Evolutionary conservation across 495 filamentous ascomycete species (phyloP).

Genomic region (Trichocladium antarcticum): DNA sequence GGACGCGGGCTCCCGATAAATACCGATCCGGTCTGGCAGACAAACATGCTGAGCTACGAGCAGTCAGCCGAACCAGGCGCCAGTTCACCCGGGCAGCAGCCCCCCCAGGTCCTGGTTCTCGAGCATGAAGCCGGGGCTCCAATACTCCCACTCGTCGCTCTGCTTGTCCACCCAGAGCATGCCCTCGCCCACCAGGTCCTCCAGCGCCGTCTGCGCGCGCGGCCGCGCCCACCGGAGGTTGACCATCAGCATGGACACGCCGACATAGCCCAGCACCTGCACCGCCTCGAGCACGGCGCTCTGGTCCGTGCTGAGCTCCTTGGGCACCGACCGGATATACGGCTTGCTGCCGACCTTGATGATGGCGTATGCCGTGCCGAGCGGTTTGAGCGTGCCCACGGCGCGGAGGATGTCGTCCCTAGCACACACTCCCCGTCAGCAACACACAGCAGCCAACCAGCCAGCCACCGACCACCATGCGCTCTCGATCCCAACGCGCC

Average conservation of each 20-base stretch:
- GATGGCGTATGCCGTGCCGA: conserved; percentile 79
- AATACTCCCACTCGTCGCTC: conserved; percentile 82
- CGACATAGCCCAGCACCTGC: conserved; percentile 76
- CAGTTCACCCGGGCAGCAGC: conserved; percentile 2
- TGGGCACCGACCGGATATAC: conserved; percentile 87
- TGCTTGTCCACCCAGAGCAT: conserved; percentile 93
- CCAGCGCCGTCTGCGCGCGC: conserved; percentile 75
- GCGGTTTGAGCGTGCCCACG: conserved; percentile 73
- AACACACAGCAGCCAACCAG: neutral
- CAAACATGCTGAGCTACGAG: too few species aligned
- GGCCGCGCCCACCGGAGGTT: conserved; percentile 81
- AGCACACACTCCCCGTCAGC: neutral
- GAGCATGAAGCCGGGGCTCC: conserved; percentile 65
- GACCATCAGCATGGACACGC: conserved; percentile 79
- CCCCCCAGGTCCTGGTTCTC: conserved; percentile 16
- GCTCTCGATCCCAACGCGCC: too few species aligned
- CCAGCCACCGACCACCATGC: too few species aligned
- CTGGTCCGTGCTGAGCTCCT: conserved; percentile 94
- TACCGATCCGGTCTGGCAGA: too few species aligned
- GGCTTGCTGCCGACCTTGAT: conserved; percentile 68
- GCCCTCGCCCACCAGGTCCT: conserved; percentile 81
- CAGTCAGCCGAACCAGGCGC: neutral
- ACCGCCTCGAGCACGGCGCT: conserved; percentile 81
- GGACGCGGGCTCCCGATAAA: too few species aligned
- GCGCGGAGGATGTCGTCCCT: conserved; percentile 88